phyloP scores from a whole-genome alignment of 768 basidiomycete species.

The Pleurotus tuoliensis region DNA sequence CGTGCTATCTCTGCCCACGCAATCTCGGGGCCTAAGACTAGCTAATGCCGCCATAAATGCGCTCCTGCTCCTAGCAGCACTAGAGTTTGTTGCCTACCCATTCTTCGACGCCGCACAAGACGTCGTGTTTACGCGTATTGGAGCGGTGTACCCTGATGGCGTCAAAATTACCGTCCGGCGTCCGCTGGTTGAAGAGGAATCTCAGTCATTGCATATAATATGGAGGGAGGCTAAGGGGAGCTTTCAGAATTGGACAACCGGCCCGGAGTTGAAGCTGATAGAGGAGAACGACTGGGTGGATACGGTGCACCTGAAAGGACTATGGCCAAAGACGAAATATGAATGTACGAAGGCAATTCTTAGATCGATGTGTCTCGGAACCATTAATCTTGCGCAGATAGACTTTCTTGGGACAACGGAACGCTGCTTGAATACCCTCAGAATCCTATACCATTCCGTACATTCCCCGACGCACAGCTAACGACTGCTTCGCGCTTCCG shows the following conservation, averaged over 20 bases:
- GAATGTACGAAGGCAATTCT: slow-evolving; percentile 48
- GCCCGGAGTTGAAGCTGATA: slow-evolving; percentile 44
- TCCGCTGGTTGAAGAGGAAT: slow-evolving; percentile 34
- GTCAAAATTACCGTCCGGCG: slow-evolving; percentile 64
- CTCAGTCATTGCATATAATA: slow-evolving; percentile 32
- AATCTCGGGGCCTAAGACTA: slow-evolving; percentile 23
- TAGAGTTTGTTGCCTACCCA: slow-evolving; percentile 55
- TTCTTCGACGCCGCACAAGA: slow-evolving; percentile 49
- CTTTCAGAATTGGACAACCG: slow-evolving; percentile 46
- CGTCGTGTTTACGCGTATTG: slow-evolving; percentile 64
- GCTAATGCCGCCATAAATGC: slow-evolving; percentile 29
- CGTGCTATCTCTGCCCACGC: slow-evolving; percentile 32
- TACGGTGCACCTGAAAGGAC: slow-evolving; percentile 47
- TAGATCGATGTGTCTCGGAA: too few species aligned
- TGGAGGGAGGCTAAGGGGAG: slow-evolving; percentile 37
- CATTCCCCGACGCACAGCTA: slow-evolving; percentile 69
- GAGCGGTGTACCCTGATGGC: slow-evolving; percentile 61
- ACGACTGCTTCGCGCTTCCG: slow-evolving; percentile 53
- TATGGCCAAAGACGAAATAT: slow-evolving; percentile 68
- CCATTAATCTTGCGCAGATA: slow-evolving; percentile 29
- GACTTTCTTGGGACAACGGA: slow-evolving; percentile 35
- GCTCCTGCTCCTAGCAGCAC: slow-evolving; percentile 25
- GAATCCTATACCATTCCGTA: slow-evolving; percentile 57
- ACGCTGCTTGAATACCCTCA: slow-evolving; percentile 47
- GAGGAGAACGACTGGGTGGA: slow-evolving; percentile 54